A percentile compares a stretch with the other conserved stretches of the same genome.
These are phyloP conservation scores for Tetracladium maxilliforme DNA, from an alignment of 2,329 filamentous ascomycete genomes.

Conservation along the genomic window DNA sequence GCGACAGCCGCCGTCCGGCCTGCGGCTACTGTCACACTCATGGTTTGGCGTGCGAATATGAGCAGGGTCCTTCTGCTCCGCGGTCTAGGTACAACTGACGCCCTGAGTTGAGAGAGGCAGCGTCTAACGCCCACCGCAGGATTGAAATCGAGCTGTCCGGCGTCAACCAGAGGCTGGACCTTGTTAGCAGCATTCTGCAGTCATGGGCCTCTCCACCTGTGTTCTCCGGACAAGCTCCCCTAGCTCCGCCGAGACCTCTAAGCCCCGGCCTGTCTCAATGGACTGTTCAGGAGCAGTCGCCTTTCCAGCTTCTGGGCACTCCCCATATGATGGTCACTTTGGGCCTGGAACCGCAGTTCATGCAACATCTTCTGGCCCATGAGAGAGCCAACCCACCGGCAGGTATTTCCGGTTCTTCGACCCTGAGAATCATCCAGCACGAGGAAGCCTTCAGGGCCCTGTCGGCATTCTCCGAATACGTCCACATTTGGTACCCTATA, in stretches of 20 bases:
- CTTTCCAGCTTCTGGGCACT: conserved; percentile 4
- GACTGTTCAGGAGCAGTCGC: conserved; percentile 1
- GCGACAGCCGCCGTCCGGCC: conserved; percentile 8
- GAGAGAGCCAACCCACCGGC: conserved; percentile 3
- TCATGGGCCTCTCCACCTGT: conserved; percentile 2
- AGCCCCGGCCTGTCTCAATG: not conserved
- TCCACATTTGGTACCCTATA: conserved; percentile 14
- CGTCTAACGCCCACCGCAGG: conserved; percentile 1
- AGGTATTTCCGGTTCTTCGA: conserved; percentile 3
- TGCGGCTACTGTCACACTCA: conserved; percentile 9
- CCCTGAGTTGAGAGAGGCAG: not conserved
- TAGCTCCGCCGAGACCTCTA: not conserved
- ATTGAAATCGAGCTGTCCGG: conserved; percentile 2
- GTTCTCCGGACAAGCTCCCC: too few relatives aligned
- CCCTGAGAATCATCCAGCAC: conserved; percentile 8
- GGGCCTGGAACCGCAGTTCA: conserved; percentile 3
- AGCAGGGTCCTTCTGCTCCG: conserved; percentile 1
- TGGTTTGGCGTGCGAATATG: too few relatives aligned
- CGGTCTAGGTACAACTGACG: conserved; percentile 3
- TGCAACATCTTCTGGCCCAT: conserved; percentile 3
- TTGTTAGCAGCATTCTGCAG: conserved; percentile 3
- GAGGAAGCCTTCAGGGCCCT: conserved; percentile 8
- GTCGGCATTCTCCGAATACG: conserved; percentile 9
- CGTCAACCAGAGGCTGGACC: conserved; percentile 3
- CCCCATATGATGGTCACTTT: conserved; percentile 5